phyloP scores from a whole-genome alignment of 78 protist species.

The Tieghemostelium lacteum region DNA sequence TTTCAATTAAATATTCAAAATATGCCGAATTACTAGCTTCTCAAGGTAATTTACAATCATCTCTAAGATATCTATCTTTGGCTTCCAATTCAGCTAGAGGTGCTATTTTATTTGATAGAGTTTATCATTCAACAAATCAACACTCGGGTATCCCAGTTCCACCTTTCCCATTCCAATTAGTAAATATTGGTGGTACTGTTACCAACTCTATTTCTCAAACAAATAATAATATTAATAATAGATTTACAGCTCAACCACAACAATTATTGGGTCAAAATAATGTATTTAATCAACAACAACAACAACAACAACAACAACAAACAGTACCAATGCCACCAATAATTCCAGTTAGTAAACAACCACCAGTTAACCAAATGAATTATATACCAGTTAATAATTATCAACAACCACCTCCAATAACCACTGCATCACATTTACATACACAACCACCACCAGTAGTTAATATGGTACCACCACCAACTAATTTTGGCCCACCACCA shows the following conservation, averaged over 20 bases:
- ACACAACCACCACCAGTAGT: background rate
- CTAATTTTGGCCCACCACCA: background rate
- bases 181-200: conserved; percentile 32
- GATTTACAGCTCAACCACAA: background rate
- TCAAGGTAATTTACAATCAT: conserved; percentile 58
- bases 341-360: background rate
- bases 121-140: conserved; percentile 41
- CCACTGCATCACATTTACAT: background rate
- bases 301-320: background rate
- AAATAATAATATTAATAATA: background rate
- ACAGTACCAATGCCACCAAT: background rate
- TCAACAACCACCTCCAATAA: background rate
- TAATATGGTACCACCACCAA: conserved; percentile 1
- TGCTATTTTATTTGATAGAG: conserved; percentile 52
- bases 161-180: conserved; percentile 67
- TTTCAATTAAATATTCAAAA: conserved; percentile 38
- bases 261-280: background rate
- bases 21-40: conserved; percentile 82
- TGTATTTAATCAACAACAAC: background rate
- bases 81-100: background rate
- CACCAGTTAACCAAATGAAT: background rate
- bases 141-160: conserved; percentile 62
- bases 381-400: too few species aligned
- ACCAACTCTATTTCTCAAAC: too few species aligned
- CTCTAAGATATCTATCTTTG: conserved; percentile 66